These are phyloP conservation scores for Pseudonectria buxi DNA, from an alignment of 2,329 filamentous ascomycete species.

Conservation along the genomic window DNA sequence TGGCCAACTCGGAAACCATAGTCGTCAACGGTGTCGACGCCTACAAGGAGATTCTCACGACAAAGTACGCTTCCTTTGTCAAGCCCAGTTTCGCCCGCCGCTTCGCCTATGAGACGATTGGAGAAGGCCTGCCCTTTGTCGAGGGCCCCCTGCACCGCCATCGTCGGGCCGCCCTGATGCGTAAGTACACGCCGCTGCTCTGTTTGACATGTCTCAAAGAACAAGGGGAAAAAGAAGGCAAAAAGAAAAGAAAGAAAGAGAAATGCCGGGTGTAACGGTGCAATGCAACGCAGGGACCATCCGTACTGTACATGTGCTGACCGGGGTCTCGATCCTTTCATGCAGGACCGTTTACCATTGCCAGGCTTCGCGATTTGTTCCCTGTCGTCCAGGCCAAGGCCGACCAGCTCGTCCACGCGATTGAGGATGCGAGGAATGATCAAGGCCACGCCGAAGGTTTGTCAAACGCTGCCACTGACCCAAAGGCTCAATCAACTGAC, in stretches of 20 bases:
- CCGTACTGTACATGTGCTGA: too few relatives aligned
- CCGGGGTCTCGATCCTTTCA: neutral
- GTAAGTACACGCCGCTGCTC: slow-evolving; percentile 11
- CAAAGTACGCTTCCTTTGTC: slow-evolving; percentile 19
- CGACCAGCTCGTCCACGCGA: slow-evolving; percentile 19
- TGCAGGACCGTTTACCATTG: slow-evolving; percentile 24
- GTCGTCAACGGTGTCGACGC: slow-evolving; percentile 20
- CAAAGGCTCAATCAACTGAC: neutral
- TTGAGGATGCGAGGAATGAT: slow-evolving; percentile 11
- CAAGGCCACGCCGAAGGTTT: slow-evolving; percentile 12
- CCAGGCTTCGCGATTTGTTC: slow-evolving; percentile 21
- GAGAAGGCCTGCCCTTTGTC: slow-evolving; percentile 28
- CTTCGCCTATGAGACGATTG: slow-evolving; percentile 20
- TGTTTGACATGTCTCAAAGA: too few relatives aligned
- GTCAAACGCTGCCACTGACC: neutral
- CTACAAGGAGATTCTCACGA: slow-evolving; percentile 21
- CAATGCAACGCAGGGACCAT: too few relatives aligned
- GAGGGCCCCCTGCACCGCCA: slow-evolving; percentile 29
- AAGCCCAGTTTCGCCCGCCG: slow-evolving; percentile 20
- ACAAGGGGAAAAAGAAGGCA: too few relatives aligned
- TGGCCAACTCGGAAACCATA: slow-evolving; percentile 20
- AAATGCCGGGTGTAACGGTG: too few relatives aligned
- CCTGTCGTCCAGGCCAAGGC: slow-evolving; percentile 30
- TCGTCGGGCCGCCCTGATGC: slow-evolving; percentile 28
- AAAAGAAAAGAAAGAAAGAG: too few relatives aligned